A percentile compares a stretch with the other conserved stretches of the same genome.
Conservation (phyloP, 495 filamentous ascomycete genomes). For the Friedmanniomyces endolithicus region DNA sequence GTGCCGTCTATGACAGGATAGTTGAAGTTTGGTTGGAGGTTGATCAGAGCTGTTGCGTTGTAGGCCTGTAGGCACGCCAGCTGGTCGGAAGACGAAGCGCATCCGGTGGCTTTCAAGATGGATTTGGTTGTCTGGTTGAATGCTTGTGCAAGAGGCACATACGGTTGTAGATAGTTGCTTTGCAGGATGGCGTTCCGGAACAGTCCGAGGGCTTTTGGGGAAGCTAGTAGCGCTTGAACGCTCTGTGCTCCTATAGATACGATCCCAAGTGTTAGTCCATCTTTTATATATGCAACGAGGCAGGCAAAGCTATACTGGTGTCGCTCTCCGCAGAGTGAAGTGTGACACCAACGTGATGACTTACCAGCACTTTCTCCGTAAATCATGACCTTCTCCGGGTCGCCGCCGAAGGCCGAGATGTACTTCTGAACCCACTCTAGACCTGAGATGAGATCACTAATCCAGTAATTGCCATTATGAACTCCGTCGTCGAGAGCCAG, state of each 20-base stretch:
- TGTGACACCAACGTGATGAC: neutral
- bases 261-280: too few species aligned
- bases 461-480: slow-evolving; percentile 22
- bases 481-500: slow-evolving; percentile 19
- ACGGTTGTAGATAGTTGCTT: slow-evolving; percentile 12
- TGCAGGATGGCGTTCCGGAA: slow-evolving; percentile 21
- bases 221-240: slow-evolving; percentile 15
- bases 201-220: slow-evolving; percentile 9
- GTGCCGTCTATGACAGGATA: slow-evolving; percentile 18
- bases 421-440: slow-evolving; percentile 29
- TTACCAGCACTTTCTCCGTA: slow-evolving; percentile 51
- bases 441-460: slow-evolving; percentile 20
- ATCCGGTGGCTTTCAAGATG: slow-evolving; percentile 19
- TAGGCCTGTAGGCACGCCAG: slow-evolving; percentile 18
- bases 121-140: slow-evolving; percentile 7
- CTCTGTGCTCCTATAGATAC: neutral
- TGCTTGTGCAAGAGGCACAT: slow-evolving; percentile 3
- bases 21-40: slow-evolving; percentile 13
- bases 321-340: neutral
- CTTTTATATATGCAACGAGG: too few species aligned
- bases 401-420: slow-evolving; percentile 28
- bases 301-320: neutral
- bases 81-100: slow-evolving; percentile 11
- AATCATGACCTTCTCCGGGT: slow-evolving; percentile 44
- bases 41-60: slow-evolving; percentile 11